phyloP scores from a whole-genome alignment of 371 early-diverging fungal species.

The Dichotomocladium elegans region DNA sequence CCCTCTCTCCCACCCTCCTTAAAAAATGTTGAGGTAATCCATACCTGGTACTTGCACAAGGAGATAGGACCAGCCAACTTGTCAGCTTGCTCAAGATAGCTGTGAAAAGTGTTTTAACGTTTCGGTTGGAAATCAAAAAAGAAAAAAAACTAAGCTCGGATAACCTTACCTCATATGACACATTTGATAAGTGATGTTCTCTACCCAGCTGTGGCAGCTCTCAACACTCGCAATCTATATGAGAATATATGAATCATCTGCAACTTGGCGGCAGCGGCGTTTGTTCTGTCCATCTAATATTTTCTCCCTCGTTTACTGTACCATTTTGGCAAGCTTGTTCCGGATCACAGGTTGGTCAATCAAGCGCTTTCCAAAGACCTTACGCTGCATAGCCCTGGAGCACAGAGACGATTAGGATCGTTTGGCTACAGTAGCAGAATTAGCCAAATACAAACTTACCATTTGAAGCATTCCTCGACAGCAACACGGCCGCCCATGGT shows the following conservation, averaged over 20 bases:
- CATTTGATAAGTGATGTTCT: slow-evolving; percentile 66
- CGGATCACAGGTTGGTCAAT: slow-evolving; percentile 65
- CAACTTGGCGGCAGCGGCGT: too few species aligned
- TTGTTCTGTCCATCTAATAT: neutral
- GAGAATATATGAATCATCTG: too few species aligned
- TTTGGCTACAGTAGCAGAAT: too few species aligned
- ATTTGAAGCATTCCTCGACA: slow-evolving; percentile 59
- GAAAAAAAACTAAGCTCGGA: too few species aligned
- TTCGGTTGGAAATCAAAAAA: too few species aligned
- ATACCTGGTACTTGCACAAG: slow-evolving; percentile 52
- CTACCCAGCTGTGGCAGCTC: slow-evolving; percentile 57
- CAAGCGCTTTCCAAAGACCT: slow-evolving; percentile 81
- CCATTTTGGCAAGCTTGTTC: slow-evolving; percentile 57
- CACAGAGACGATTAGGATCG: too few species aligned
- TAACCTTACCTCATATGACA: slow-evolving; percentile 55
- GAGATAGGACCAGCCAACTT: slow-evolving; percentile 71
- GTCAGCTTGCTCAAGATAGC: slow-evolving; percentile 54
- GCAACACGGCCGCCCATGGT: slow-evolving; percentile 11
- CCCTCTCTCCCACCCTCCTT: neutral
- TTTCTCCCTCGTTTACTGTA: slow-evolving; percentile 8
- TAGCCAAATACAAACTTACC: too few species aligned
- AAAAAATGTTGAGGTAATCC: neutral
- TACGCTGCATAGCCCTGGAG: slow-evolving; percentile 85
- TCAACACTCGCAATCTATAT: slow-evolving; percentile 52
- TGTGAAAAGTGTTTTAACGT: too few species aligned